Evolutionary conservation across 257 asterid species (phyloP).

Genomic region (Fraxinus pennsylvanica): DNA sequence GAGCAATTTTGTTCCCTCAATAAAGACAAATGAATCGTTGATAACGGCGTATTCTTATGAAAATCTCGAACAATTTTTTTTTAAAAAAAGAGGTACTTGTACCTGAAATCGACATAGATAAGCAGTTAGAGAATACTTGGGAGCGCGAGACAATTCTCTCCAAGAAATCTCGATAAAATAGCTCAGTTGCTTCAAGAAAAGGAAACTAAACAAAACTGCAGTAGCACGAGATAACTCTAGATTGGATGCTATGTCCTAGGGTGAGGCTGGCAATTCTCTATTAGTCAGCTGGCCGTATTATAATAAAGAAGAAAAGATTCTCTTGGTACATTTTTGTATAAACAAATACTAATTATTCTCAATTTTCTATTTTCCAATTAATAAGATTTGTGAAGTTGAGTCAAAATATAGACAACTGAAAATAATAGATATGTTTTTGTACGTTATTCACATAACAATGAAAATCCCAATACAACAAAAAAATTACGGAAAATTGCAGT

Average conservation of each 20-base stretch:
- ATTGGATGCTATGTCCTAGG: background rate
- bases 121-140: too few relatives aligned
- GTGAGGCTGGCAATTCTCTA: background rate
- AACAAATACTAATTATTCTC: background rate
- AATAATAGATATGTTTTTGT: too few relatives aligned
- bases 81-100: accelerated
- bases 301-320: background rate
- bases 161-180: too few relatives aligned
- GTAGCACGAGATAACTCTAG: background rate
- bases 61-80: too few relatives aligned
- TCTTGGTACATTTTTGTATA: background rate
- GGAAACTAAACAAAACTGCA: background rate
- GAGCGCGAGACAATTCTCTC: too few relatives aligned
- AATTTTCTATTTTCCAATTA: background rate
- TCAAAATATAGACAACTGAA: background rate
- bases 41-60: too few relatives aligned
- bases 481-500: too few relatives aligned
- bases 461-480: too few relatives aligned
- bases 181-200: too few relatives aligned
- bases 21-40: background rate
- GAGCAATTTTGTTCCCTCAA: background rate
- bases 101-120: too few relatives aligned
- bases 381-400: background rate
- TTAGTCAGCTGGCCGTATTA: too few relatives aligned
- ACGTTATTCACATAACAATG: too few relatives aligned